phyloP scores from a whole-genome alignment of 2,329 filamentous ascomycete genomes.

The Hymenoscyphus occultus region DNA sequence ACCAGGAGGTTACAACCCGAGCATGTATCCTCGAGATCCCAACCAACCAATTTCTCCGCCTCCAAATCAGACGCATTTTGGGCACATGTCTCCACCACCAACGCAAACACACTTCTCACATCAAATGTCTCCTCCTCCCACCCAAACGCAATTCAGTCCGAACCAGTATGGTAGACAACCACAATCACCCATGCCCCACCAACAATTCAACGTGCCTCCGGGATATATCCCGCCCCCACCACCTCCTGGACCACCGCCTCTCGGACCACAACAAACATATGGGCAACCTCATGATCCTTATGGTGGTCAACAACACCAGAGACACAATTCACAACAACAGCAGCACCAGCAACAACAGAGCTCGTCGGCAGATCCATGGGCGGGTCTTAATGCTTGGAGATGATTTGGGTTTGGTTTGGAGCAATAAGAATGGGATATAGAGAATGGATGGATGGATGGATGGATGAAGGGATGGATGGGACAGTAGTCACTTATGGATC shows the following conservation, averaged over 20 bases:
- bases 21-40: slow-evolving; percentile 32
- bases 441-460: neutral
- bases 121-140: slow-evolving; percentile 54
- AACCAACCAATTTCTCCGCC: slow-evolving; percentile 55
- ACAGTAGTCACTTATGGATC: slow-evolving; percentile 5
- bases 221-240: slow-evolving; percentile 67
- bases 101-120: slow-evolving; percentile 34
- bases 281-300: slow-evolving; percentile 49
- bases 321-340: slow-evolving; percentile 37
- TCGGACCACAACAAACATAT: slow-evolving; percentile 51
- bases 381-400: slow-evolving; percentile 68
- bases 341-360: slow-evolving; percentile 18
- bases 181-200: slow-evolving; percentile 33
- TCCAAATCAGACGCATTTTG: slow-evolving; percentile 50
- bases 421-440: neutral
- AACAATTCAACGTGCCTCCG: slow-evolving; percentile 49
- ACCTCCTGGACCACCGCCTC: slow-evolving; percentile 59
- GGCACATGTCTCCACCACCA: slow-evolving; percentile 31
- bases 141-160: slow-evolving; percentile 41
- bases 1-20: slow-evolving; percentile 47
- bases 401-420: slow-evolving; percentile 34
- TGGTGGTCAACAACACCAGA: slow-evolving; percentile 36
- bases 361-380: slow-evolving; percentile 58
- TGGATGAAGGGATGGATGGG: neutral
- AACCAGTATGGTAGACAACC: slow-evolving; percentile 19